Conservation (phyloP, 129 eudicot genomes). For the Centella asiatica region DNA sequence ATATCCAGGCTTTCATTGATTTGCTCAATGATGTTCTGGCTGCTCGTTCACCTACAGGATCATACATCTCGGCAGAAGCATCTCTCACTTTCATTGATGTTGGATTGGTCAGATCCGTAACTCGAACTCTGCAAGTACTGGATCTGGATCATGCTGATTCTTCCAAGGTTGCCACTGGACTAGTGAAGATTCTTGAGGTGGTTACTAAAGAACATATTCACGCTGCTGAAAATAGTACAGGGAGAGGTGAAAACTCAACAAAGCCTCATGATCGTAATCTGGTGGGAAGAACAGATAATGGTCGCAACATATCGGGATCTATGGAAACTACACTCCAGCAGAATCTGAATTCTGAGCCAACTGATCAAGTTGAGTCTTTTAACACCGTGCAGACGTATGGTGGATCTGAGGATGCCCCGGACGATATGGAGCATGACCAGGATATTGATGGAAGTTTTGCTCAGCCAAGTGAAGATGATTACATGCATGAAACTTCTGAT, state of each 20-base stretch:
- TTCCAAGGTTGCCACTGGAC: slow-evolving; percentile 63
- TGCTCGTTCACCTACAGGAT: slow-evolving; percentile 84
- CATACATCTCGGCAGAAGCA: slow-evolving; percentile 76
- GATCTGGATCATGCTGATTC: slow-evolving; percentile 86
- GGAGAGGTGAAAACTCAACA: slow-evolving; percentile 41
- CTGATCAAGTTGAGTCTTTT: slow-evolving; percentile 42
- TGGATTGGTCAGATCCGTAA: slow-evolving; percentile 67
- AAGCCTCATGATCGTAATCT: slow-evolving; percentile 45
- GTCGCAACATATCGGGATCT: slow-evolving; percentile 33
- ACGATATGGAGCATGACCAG: slow-evolving; percentile 99
- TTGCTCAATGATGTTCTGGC: slow-evolving; percentile 77
- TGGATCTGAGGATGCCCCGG: slow-evolving; percentile 79
- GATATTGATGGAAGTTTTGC: slow-evolving; percentile 73
- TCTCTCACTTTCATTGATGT: slow-evolving; percentile 86
- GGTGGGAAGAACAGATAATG: slow-evolving; percentile 35
- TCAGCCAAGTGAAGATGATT: slow-evolving; percentile 73
- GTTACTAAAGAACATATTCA: slow-evolving; percentile 91
- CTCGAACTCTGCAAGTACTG: slow-evolving; percentile 60
- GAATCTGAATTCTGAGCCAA: slow-evolving; percentile 38
- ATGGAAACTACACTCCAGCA: slow-evolving; percentile 45
- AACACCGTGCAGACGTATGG: slow-evolving; percentile 50
- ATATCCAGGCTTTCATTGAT: slow-evolving; percentile 60
- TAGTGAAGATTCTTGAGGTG: slow-evolving; percentile 77
- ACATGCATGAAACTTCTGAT: slow-evolving; percentile 86
- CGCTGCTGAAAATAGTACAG: slow-evolving; percentile 55